Evolutionary conservation across 2,329 filamentous ascomycete species (phyloP).

Genomic region (Aspergillus unguis): DNA sequence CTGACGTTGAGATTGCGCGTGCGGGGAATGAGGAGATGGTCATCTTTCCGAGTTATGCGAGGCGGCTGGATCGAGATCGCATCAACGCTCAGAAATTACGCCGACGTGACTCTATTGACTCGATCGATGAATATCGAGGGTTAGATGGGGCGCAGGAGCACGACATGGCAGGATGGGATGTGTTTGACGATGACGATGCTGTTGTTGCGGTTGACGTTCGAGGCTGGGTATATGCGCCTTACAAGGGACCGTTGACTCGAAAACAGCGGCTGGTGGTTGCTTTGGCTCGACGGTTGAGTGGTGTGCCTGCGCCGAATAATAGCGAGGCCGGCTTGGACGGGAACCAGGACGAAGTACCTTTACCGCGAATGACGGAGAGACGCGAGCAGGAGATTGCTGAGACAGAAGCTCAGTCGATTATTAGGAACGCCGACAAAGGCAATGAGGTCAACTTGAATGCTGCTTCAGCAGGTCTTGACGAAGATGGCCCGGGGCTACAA

Average conservation of each 20-base stretch:
- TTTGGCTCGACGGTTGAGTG: conserved; percentile 80
- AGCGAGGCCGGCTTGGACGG: conserved; percentile 28
- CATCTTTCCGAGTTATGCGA: conserved; percentile 89
- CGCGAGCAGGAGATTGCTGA: conserved; percentile 65
- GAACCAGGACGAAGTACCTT: conserved; percentile 2
- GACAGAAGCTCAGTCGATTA: conserved; percentile 72
- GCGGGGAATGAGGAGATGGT: conserved; percentile 89
- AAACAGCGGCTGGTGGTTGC: conserved; percentile 85
- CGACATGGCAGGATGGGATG: conserved; percentile 75
- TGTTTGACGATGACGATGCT: conserved; percentile 75
- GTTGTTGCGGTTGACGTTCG: conserved; percentile 91
- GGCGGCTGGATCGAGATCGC: conserved; percentile 60
- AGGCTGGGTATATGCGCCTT: conserved; percentile 91
- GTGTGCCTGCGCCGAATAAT: conserved; percentile 66
- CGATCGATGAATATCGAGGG: conserved; percentile 41
- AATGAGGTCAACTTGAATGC: conserved; percentile 66
- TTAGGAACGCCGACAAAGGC: conserved; percentile 68
- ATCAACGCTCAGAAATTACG: conserved; percentile 26
- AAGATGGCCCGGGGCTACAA: conserved; percentile 29
- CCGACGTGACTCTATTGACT: conserved; percentile 30
- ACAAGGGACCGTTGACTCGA: conserved; percentile 76
- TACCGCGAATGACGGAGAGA: conserved; percentile 39
- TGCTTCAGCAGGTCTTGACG: conserved; percentile 46
- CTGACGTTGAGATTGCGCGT: conserved; percentile 75
- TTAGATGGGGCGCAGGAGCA: conserved; percentile 53